These are phyloP conservation scores for Chaetomium sp. DNA, from an alignment of 2,329 filamentous ascomycete species.

Conservation along the genomic window DNA sequence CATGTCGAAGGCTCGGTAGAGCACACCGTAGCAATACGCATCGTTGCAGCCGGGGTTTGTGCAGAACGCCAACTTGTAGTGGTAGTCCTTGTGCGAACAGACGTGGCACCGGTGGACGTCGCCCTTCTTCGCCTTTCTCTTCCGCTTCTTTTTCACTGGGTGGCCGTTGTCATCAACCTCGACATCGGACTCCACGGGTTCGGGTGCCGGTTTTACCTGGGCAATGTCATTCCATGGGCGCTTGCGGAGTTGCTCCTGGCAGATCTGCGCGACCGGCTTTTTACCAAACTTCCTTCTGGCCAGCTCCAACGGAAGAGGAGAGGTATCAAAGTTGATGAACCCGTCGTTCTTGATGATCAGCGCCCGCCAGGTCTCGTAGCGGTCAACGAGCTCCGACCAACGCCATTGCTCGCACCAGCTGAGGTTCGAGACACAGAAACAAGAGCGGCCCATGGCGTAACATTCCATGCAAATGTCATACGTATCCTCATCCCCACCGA, in stretches of 20 bases:
- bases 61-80: slow-evolving; percentile 80
- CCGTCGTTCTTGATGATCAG: slow-evolving; percentile 70
- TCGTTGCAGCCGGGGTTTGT: slow-evolving; percentile 61
- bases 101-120: slow-evolving; percentile 67
- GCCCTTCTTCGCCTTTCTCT: slow-evolving; percentile 49
- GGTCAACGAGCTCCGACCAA: slow-evolving; percentile 69
- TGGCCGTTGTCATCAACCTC: slow-evolving; percentile 60
- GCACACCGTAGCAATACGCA: slow-evolving; percentile 85
- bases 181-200: slow-evolving; percentile 42
- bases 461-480: slow-evolving; percentile 99
- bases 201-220: slow-evolving; percentile 47
- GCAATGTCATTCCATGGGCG: slow-evolving; percentile 80
- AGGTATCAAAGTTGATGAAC: slow-evolving; percentile 56
- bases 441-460: slow-evolving; percentile 94
- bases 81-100: slow-evolving; percentile 71
- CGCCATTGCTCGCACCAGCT: slow-evolving; percentile 90
- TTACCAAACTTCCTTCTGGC: slow-evolving; percentile 61
- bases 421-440: slow-evolving; percentile 76
- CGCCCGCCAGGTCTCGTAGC: slow-evolving; percentile 76
- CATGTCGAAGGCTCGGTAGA: slow-evolving; percentile 87
- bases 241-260: slow-evolving; percentile 74
- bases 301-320: slow-evolving; percentile 63
- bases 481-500: slow-evolving; percentile 66
- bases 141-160: slow-evolving; percentile 57
- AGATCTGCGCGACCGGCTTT: slow-evolving; percentile 86